Evolutionary conservation across 352 stramenopile genomes (phyloP).

Genomic region (Saprolegnia parasitica): DNA sequence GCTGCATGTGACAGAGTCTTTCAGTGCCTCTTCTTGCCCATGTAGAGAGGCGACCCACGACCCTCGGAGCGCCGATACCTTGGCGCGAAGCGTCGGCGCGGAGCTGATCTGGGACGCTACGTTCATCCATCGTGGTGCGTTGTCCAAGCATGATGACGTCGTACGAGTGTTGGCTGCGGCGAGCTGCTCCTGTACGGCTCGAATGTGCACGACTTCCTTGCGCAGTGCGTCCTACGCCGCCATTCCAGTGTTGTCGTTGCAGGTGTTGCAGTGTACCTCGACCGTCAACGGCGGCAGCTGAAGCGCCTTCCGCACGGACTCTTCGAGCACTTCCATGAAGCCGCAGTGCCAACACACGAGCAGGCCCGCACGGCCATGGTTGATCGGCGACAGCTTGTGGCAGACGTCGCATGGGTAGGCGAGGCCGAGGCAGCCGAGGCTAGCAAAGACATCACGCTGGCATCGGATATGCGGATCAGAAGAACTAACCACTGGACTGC

Average conservation of each 20-base stretch:
- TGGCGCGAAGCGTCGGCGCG: background rate
- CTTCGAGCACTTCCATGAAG: conserved; percentile 4
- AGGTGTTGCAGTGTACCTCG: background rate
- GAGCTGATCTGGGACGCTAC: background rate
- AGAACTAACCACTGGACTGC: conserved; percentile 21
- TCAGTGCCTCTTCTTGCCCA: background rate
- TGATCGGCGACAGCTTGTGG: background rate
- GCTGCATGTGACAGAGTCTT: background rate
- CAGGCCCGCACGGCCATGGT: background rate
- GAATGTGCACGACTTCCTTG: conserved; percentile 4
- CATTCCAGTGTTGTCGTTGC: background rate
- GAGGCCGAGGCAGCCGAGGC: background rate
- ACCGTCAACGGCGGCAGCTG: conserved; percentile 1
- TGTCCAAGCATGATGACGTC: background rate
- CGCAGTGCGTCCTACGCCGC: background rate
- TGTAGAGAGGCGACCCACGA: background rate
- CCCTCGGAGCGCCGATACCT: background rate
- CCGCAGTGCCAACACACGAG: conserved; percentile 15
- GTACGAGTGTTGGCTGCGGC: background rate
- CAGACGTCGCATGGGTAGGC: conserved; percentile 20
- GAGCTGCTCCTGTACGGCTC: background rate
- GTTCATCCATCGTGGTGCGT: background rate
- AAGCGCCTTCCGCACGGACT: conserved; percentile 6
- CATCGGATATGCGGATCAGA: background rate
- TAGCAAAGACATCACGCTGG: background rate